Evolutionary conservation across 495 filamentous ascomycete genomes (phyloP).

Genomic region (Penicillium lagena): DNA sequence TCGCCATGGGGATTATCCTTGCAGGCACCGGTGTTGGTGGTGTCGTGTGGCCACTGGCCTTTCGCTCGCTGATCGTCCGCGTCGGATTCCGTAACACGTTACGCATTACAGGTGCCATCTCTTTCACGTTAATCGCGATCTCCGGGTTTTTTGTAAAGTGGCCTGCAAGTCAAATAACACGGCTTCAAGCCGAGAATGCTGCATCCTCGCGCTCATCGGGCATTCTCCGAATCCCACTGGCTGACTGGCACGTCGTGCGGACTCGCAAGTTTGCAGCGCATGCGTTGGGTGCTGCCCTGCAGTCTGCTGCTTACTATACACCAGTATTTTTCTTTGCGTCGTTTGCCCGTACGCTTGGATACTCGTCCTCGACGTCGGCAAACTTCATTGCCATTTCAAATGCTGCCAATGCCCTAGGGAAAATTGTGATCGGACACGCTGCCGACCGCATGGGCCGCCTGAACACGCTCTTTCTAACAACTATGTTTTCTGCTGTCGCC

Average conservation of each 20-base stretch:
- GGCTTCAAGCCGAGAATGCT: constrained; percentile 17
- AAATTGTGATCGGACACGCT: constrained; percentile 15
- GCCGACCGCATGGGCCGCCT: constrained; percentile 46
- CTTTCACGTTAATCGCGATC: constrained; percentile 16
- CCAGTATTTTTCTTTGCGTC: constrained; percentile 35
- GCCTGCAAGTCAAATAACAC: constrained; percentile 18
- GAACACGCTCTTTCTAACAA: constrained; percentile 31
- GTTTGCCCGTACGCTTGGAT: constrained; percentile 32
- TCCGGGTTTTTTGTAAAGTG: constrained; percentile 23
- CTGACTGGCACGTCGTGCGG: constrained; percentile 22
- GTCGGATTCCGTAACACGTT: constrained; percentile 35
- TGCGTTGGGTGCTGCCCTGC: constrained; percentile 23
- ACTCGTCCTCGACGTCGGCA: constrained; percentile 23
- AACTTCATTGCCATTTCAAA: constrained; percentile 30
- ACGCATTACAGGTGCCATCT: constrained; percentile 28
- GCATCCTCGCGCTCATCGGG: neutral
- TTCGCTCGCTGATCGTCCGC: constrained; percentile 16
- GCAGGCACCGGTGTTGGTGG: constrained; percentile 30
- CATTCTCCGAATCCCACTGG: constrained; percentile 19
- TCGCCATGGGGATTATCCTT: constrained; percentile 34
- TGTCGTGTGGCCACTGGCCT: constrained; percentile 27
- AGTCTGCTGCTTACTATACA: constrained; percentile 33
- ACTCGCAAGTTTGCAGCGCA: constrained; percentile 28
- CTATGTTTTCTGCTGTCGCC: constrained; percentile 27
- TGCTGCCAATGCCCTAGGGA: constrained; percentile 20